Evolutionary conservation across 768 basidiomycete genomes (phyloP), one percentile per base, ranked within the genome.

Genomic region (Amanita pseudoporphyria): DNA sequence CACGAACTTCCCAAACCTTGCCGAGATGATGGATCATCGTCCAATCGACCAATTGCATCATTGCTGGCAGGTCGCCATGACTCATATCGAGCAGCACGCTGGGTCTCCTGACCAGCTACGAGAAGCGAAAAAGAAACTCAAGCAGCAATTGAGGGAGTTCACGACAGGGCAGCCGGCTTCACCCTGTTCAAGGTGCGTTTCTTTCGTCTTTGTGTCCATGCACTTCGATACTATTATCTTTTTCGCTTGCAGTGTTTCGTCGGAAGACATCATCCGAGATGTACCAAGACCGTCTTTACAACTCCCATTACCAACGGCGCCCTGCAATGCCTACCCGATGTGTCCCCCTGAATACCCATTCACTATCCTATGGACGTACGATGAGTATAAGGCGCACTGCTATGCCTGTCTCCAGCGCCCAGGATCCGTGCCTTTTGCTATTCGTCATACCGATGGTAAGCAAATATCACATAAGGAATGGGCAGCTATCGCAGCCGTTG

Each of bases 81-180:
- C 30, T 16, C 39, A 48, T 21, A 21, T 48, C n/a, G 47, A 48
- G 26, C 36, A 40, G 3, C 36, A 48, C 9, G 38, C 47, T 5
- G 28, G 30, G 2, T 28, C 47, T 5, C 38, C 26, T 9, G 38
- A 48, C 9, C 37, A 48, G 26, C 24, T 48, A 22, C 36, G 47
- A 18, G 47, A 48, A 24, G 47, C 24, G 5, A 38, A 40, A 31
- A 38, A 24, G 30, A 38, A 16, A 37, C 16, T 48, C 2, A 48
- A 48, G 38, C 35, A 40, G 28, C 26, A 48, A 26, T 39, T 48
- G 38, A 38, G 47, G 30, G 47, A 48, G 30, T 48, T 48, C 14
- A 48, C 47, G 19, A 48, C 38, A 13, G 47, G 47, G 3, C 26
- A 40, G 6, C 38, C 47, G 10, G 36, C 38, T 30, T 48, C 47